phyloP scores from a whole-genome alignment of 169 alveolate species.

The Plasmodium blacklocki region DNA sequence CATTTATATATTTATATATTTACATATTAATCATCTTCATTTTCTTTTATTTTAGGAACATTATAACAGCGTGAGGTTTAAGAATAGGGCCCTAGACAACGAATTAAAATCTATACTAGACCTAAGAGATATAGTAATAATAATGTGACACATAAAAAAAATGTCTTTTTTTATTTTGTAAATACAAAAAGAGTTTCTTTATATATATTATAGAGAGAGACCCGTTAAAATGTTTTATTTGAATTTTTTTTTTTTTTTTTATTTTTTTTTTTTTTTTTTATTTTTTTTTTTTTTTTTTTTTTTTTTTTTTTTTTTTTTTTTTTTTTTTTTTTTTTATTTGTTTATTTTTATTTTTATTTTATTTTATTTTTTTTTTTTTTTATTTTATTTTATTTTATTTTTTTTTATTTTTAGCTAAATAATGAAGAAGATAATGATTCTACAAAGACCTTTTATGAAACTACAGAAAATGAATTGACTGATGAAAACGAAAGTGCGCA shows the following conservation, averaged over 20 bases:
- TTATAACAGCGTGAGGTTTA: slow-evolving; percentile 54
- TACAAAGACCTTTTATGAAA: slow-evolving; percentile 64
- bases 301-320: no score
- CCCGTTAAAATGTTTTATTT: neutral
- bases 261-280: neutral
- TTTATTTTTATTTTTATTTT: no score
- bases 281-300: neutral
- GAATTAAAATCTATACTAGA: slow-evolving; percentile 31
- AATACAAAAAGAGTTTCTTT: neutral
- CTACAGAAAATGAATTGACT: slow-evolving; percentile 71
- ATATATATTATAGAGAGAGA: no score
- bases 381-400: neutral
- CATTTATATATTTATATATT: neutral
- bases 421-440: slow-evolving; percentile 63
- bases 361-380: neutral
- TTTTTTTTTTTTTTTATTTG: neutral
- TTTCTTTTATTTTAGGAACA: slow-evolving; percentile 27
- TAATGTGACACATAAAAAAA: slow-evolving; percentile 7
- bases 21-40: neutral
- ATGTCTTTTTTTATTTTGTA: no score
- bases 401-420: slow-evolving; percentile 24
- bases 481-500: slow-evolving; percentile 16
- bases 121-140: slow-evolving; percentile 47
- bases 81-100: slow-evolving; percentile 38
- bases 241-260: neutral